Percentiles rank a stretch among this genome's conserved stretches.
phyloP scores from a whole-genome alignment of 305 asterid genomes.

The Fraxinus xanthoxyloides region DNA sequence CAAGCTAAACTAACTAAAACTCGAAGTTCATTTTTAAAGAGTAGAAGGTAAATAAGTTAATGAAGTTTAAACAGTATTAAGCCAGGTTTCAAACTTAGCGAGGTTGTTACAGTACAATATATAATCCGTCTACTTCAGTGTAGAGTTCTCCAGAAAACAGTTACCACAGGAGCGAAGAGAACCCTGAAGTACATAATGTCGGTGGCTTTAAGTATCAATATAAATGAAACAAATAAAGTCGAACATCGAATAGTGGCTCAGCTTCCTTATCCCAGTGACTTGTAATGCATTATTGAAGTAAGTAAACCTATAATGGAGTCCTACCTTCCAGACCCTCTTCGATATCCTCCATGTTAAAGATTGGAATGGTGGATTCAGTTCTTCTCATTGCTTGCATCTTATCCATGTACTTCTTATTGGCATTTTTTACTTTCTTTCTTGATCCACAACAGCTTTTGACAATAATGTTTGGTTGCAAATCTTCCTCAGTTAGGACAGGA shows the following conservation, averaged over 20 bases:
- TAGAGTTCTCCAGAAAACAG: not conserved
- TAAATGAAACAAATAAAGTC: not conserved
- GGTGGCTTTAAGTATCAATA: not conserved
- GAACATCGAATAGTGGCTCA: not conserved
- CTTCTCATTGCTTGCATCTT: conserved; percentile 62
- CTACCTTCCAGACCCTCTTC: conserved; percentile 87
- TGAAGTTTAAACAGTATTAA: not conserved
- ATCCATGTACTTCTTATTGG: conserved; percentile 60
- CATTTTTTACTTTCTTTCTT: conserved; percentile 61
- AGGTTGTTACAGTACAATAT: not conserved
- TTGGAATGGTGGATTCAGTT: conserved; percentile 75
- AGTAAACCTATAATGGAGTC: not conserved
- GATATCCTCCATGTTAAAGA: conserved; percentile 68
- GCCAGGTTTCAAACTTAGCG: not conserved
- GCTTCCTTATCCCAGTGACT: not conserved
- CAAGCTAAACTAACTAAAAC: not conserved
- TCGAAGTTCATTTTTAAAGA: not conserved
- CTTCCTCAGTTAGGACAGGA: conserved; percentile 80
- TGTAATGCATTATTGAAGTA: not conserved
- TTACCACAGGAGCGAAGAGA: not conserved
- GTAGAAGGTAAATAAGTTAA: not conserved
- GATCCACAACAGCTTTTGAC: conserved; percentile 87
- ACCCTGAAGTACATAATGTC: not conserved
- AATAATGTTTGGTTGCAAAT: conserved; percentile 77
- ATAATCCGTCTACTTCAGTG: not conserved